Evolutionary conservation across 2,329 filamentous ascomycete genomes (phyloP).

Genomic region (Dactylellina drechsleri): DNA sequence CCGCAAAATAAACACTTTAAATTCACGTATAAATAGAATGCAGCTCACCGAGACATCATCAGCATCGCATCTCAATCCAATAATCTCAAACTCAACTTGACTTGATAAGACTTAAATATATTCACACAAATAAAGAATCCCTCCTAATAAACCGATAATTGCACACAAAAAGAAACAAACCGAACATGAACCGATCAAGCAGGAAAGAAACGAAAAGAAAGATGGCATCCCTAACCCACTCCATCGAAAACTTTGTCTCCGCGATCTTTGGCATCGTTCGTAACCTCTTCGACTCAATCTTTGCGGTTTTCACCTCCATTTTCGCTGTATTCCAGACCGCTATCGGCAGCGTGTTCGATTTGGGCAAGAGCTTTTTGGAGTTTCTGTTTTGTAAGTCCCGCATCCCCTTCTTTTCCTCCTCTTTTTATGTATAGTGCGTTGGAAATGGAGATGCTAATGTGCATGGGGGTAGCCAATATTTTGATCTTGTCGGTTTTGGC

Average conservation of each 20-base stretch:
- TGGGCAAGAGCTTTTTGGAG: constrained; percentile 31
- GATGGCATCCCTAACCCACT: constrained; percentile 37
- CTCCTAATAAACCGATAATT: too few species aligned
- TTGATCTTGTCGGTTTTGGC: constrained; percentile 39
- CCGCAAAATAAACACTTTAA: not conserved
- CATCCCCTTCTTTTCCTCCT: not conserved
- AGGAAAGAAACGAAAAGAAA: constrained; percentile 10
- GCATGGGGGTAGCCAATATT: constrained; percentile 25
- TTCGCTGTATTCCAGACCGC: constrained; percentile 46
- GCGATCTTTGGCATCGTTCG: constrained; percentile 52
- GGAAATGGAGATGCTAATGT: too few species aligned
- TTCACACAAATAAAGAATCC: too few species aligned
- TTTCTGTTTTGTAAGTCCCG: constrained; percentile 39
- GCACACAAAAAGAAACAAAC: too few species aligned
- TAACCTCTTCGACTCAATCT: constrained; percentile 38
- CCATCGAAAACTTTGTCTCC: constrained; percentile 45
- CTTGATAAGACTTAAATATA: too few species aligned
- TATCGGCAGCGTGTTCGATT: constrained; percentile 34
- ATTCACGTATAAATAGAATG: too few species aligned
- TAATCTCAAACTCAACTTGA: not conserved
- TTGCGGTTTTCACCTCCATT: constrained; percentile 46
- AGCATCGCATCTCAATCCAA: not conserved
- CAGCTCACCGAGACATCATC: too few species aligned
- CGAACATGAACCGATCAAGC: too few species aligned
- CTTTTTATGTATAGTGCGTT: too few species aligned